These are phyloP conservation scores for Drechmeria coniospora DNA, from an alignment of 2,329 filamentous ascomycete genomes.

Conservation along the genomic window DNA sequence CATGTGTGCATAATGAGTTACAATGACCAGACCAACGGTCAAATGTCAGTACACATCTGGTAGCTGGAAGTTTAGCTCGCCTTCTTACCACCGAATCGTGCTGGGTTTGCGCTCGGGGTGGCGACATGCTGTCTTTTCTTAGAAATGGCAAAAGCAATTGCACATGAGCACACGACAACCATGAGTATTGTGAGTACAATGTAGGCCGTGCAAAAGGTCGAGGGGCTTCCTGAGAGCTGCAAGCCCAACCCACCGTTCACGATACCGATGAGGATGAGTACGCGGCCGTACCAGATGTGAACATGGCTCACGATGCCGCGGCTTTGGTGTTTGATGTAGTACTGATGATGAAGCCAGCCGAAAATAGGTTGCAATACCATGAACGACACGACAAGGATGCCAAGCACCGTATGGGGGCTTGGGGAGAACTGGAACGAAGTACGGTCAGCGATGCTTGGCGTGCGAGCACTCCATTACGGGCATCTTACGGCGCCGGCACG, in stretches of 20 bases:
- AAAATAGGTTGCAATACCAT: conserved; percentile 43
- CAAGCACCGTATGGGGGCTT: conserved; percentile 38
- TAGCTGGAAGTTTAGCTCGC: no score
- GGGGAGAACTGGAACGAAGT: conserved; percentile 30
- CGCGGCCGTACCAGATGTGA: conserved; percentile 49
- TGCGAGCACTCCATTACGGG: conserved; percentile 18
- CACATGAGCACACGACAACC: conserved; percentile 26
- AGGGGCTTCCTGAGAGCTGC: conserved; percentile 25
- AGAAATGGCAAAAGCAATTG: conserved; percentile 6
- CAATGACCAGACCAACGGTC: no score
- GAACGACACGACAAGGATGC: conserved; percentile 36
- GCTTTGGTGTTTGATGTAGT: conserved; percentile 30
- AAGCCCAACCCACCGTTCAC: conserved; percentile 50
- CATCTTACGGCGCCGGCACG: conserved; percentile 23
- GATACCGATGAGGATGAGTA: conserved; percentile 40
- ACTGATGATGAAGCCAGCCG: conserved; percentile 40
- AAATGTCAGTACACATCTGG: no score
- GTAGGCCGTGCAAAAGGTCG: conserved; percentile 35
- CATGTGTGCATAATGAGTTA: no score
- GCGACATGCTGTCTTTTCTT: conserved; percentile 2
- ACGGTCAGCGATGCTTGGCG: conserved; percentile 6
- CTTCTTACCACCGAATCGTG: no score
- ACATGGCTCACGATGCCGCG: conserved; percentile 37
- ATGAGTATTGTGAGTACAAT: conserved; percentile 36
- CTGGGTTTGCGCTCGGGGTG: no score